Evolutionary conservation across 106 monocot species (phyloP), one percentile per base, ranked within the genome.

Genomic region (Agapanthus africanus): DNA sequence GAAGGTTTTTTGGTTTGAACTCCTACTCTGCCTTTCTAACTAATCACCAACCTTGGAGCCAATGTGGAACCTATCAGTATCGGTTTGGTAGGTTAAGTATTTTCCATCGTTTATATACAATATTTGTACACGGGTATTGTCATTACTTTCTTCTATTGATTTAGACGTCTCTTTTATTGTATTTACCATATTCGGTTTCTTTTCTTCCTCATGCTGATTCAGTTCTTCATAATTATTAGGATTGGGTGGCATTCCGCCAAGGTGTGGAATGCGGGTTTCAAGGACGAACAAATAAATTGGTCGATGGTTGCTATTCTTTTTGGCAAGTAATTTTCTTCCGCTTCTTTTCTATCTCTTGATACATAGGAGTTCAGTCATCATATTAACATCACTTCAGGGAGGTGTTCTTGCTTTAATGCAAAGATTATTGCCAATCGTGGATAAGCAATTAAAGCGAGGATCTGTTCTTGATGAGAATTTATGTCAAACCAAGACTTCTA

Each of bases 271-370:
- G 82, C 67, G 99, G 99, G 35, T 93, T 99, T 85, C 99, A 99
- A 79, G 99, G 99, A 21, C 82, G 99, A 75, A 83, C 78, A 67
- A 99, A 99, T 80, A 99, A 99, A 73, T 77, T 99, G 70, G 99
- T 99, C 65, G 99, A 99, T 82, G 99, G 99, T 65, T 99, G 99
- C 81, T 99, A 99, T 67, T 90, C 99, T 37, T 99, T 93, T 90
- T 99, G 99, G 97, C 97, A 93, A 81, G 97, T 97, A 84, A 84
- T 71, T 66, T 52, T 66, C 69, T 75, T 70, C 54, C 63, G 50
- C 41, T 56, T 68, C 47, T 70, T 50, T 69, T 70, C 27, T 59
- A 10, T 73, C 63, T 2, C 15, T 46, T 23, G n/a, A n/a, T n/a
- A n/a, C n/a, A n/a, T n/a, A n/a, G n/a, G n/a, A n/a, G n/a, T n/a